Percentiles rank a stretch among this genome's conserved stretches.
phyloP scores from a whole-genome alignment of 495 filamentous ascomycete species.

The Patellaria atrata region DNA sequence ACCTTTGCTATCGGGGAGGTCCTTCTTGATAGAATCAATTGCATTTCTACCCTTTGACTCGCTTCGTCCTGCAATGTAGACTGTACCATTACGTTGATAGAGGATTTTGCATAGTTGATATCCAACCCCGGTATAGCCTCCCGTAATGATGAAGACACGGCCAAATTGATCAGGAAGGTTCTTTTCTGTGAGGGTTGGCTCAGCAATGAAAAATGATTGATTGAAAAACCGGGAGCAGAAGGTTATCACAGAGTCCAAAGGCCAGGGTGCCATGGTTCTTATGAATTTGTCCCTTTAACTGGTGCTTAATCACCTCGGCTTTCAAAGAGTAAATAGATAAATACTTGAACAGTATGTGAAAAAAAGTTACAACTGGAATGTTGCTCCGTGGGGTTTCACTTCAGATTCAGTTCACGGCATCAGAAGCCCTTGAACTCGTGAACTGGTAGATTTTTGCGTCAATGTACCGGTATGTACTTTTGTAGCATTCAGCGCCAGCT shows the following conservation, averaged over 20 bases:
- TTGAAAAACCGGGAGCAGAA: no score
- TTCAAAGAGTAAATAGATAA: no score
- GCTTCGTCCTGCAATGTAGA: slow-evolving; percentile 31
- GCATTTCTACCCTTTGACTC: slow-evolving; percentile 20
- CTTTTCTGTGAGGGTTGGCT: slow-evolving; percentile 10
- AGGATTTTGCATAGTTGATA: slow-evolving; percentile 31
- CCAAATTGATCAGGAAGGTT: slow-evolving; percentile 8
- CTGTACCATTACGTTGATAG: slow-evolving; percentile 25
- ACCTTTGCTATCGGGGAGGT: slow-evolving; percentile 19
- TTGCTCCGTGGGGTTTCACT: no score
- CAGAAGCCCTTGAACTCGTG: no score
- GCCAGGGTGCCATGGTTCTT: slow-evolving; percentile 31
- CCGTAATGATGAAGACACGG: slow-evolving; percentile 18
- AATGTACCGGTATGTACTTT: no score
- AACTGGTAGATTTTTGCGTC: no score
- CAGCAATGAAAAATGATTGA: slow-evolving; percentile 10
- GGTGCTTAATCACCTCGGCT: no score
- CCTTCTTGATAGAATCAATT: slow-evolving; percentile 24
- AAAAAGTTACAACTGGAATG: no score
- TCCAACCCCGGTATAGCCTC: slow-evolving; percentile 25
- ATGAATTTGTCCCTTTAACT: no score
- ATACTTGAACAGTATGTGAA: no score
- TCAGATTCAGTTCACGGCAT: no score
- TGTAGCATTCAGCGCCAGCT: no score
- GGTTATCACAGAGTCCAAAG: slow-evolving; percentile 25